Evolutionary conservation across 345 rosid species (phyloP).

Genomic region (Hibiscus syriacus): DNA sequence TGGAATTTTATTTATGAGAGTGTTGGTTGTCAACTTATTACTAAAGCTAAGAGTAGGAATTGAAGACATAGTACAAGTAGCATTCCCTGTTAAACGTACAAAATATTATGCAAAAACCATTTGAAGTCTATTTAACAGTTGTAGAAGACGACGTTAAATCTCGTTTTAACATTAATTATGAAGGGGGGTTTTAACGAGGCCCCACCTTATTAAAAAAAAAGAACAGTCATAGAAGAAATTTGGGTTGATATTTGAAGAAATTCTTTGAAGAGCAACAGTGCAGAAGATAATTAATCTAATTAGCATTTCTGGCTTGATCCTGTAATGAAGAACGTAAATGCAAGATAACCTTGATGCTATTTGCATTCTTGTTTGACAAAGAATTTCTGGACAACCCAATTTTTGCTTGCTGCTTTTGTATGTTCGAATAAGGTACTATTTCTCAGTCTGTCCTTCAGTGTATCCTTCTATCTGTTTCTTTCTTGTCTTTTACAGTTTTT

Average conservation of each 20-base stretch:
- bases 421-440: constrained; percentile 1
- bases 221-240: neutral
- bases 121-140: neutral
- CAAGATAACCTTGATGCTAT: neutral
- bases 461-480: neutral
- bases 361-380: neutral
- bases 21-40: neutral
- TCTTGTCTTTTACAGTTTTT: neutral
- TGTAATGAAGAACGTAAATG: neutral
- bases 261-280: neutral
- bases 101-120: neutral
- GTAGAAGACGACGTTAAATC: too few species aligned
- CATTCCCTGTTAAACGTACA: neutral
- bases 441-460: neutral
- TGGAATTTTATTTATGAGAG: neutral
- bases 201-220: too few species aligned
- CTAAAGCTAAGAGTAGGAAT: neutral
- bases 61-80: neutral
- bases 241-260: neutral
- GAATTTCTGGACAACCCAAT: constrained; percentile 4
- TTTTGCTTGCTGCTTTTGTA: constrained; percentile 5
- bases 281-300: neutral
- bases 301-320: neutral
- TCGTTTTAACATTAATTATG: too few species aligned
- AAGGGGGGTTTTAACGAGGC: too few species aligned